Conservation (phyloP, 2,329 filamentous ascomycete species). For the Cercospora beticola region DNA sequence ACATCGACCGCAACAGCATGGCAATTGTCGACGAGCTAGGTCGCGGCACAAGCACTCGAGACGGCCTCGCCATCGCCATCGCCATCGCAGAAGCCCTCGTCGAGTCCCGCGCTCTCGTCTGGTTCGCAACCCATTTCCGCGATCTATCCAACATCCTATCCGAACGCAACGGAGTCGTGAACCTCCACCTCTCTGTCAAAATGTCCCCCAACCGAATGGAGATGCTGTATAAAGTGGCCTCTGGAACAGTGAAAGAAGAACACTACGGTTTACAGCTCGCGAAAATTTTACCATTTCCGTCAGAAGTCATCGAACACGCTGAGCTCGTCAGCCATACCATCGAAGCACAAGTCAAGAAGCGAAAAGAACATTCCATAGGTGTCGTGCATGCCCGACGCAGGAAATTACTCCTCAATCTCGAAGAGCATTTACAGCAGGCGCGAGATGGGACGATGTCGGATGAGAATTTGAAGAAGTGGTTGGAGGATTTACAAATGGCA, state of each 20-base stretch:
- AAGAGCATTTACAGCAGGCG: conserved; percentile 70
- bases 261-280: conserved; percentile 87
- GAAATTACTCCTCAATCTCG: conserved; percentile 70
- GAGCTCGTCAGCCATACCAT: conserved; percentile 65
- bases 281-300: conserved; percentile 69
- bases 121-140: conserved; percentile 92
- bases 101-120: conserved; percentile 72
- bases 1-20: conserved; percentile 64
- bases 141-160: conserved; percentile 75
- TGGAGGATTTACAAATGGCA: conserved; percentile 68
- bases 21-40: conserved; percentile 90
- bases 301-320: conserved; percentile 65
- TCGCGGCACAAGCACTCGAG: conserved; percentile 81
- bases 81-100: conserved; percentile 87
- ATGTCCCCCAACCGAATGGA: conserved; percentile 61
- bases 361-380: conserved; percentile 59
- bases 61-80: conserved; percentile 85
- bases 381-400: conserved; percentile 62
- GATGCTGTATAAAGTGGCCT: conserved; percentile 82
- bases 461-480: conserved; percentile 61
- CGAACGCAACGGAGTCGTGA: conserved; percentile 75
- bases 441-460: conserved; percentile 64
- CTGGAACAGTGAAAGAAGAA: conserved; percentile 67
- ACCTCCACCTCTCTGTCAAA: conserved; percentile 75
- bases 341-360: conserved; percentile 57